These are phyloP conservation scores for Nepenthes gracilis DNA, from an alignment of 148 eudicot genomes.

Conservation along the genomic window DNA sequence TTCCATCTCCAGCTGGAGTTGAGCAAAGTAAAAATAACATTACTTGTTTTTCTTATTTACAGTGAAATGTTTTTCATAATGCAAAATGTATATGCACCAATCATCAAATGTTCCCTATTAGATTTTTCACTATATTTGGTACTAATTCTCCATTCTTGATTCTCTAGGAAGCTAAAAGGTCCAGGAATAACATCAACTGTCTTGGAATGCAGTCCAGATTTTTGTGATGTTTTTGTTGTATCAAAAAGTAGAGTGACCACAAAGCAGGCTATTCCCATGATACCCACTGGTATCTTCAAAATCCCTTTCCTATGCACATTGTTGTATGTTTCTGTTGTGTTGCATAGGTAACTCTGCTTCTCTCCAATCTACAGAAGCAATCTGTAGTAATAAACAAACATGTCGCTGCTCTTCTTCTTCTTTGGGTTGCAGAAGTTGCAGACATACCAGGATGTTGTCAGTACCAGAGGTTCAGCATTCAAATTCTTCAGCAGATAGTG, in stretches of 20 bases:
- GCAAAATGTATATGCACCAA: too few species aligned
- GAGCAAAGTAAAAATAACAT: background rate
- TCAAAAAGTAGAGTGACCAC: conserved; percentile 43
- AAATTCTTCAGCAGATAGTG: conserved; percentile 13
- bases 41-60: background rate
- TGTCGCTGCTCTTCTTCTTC: background rate
- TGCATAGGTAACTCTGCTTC: background rate
- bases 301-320: background rate
- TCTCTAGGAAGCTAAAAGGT: conserved; percentile 39
- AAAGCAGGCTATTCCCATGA: conserved; percentile 27
- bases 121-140: background rate
- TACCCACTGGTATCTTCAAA: conserved; percentile 25
- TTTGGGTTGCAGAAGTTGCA: background rate
- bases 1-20: background rate
- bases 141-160: background rate
- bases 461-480: conserved; percentile 16
- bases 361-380: background rate
- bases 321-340: background rate
- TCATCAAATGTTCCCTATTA: background rate
- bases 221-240: conserved; percentile 52
- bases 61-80: background rate
- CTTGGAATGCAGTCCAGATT: conserved; percentile 46
- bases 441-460: conserved; percentile 10
- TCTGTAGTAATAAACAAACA: background rate
- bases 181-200: conserved; percentile 46